Evolutionary conservation across 2,329 filamentous ascomycete species (phyloP).

Genomic region (Botryotinia globosa): DNA sequence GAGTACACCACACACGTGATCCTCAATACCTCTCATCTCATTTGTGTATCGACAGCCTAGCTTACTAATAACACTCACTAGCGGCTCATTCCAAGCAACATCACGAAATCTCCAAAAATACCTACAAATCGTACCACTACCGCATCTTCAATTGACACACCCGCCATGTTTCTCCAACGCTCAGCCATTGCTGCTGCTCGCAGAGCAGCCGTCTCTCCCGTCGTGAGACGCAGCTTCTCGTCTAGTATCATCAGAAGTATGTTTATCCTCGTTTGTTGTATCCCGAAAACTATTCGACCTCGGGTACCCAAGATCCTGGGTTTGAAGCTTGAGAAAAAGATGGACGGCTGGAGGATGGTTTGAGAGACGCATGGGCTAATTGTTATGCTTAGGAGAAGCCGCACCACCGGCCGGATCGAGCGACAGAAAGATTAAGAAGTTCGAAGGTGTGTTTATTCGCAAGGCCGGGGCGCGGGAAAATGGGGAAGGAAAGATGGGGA

Average conservation of each 20-base stretch:
- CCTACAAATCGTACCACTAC: constrained; percentile 20
- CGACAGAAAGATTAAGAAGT: constrained; percentile 37
- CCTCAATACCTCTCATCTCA: neutral
- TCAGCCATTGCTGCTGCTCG: constrained; percentile 59
- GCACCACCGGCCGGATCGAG: constrained; percentile 26
- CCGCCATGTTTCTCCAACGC: constrained; percentile 63
- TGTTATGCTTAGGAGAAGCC: constrained; percentile 31
- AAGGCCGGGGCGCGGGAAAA: neutral
- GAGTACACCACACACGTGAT: neutral
- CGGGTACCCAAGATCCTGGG: constrained; percentile 23
- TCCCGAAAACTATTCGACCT: constrained; percentile 16
- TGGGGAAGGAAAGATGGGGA: neutral
- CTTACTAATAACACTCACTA: constrained; percentile 15
- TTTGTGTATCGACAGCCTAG: neutral
- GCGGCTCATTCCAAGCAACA: constrained; percentile 14
- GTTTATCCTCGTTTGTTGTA: constrained; percentile 34
- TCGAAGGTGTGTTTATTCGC: constrained; percentile 32
- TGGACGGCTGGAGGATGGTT: too few species aligned
- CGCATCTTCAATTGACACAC: constrained; percentile 19
- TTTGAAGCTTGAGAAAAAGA: neutral
- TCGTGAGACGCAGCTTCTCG: constrained; percentile 57
- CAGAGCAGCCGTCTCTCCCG: constrained; percentile 54
- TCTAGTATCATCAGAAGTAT: constrained; percentile 61
- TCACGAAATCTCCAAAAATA: constrained; percentile 16
- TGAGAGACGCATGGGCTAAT: neutral